These are phyloP conservation scores for Mortierella sp. DNA, from an alignment of 371 early-diverging fungal species.

Conservation along the genomic window DNA sequence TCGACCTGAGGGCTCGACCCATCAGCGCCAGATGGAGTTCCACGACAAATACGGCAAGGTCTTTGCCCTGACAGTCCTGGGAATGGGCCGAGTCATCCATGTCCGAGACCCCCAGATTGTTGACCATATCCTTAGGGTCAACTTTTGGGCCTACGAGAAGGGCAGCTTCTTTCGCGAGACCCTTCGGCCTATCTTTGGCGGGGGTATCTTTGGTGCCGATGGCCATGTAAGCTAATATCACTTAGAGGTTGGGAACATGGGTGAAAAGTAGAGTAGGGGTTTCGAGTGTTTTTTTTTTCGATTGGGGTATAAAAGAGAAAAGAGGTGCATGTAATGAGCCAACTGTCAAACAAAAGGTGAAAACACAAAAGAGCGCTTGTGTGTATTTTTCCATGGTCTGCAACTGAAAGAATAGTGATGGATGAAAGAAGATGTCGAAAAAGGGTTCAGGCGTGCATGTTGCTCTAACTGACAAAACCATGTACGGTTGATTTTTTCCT, in stretches of 20 bases:
- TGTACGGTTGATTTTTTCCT: neutral
- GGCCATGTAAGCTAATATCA: constrained; percentile 56
- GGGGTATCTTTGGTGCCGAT: constrained; percentile 83
- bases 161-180: constrained; percentile 39
- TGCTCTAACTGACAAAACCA: too few relatives aligned
- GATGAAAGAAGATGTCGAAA: too few relatives aligned
- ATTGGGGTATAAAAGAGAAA: too few relatives aligned
- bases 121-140: constrained; percentile 42
- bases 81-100: constrained; percentile 20
- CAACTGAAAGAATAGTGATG: too few relatives aligned
- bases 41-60: constrained; percentile 22
- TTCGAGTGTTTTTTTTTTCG: too few relatives aligned
- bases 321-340: too few relatives aligned
- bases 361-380: too few relatives aligned
- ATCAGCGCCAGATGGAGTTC: neutral
- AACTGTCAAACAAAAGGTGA: too few relatives aligned
- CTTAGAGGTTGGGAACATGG: neutral
- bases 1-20: neutral
- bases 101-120: constrained; percentile 15
- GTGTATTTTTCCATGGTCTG: too few relatives aligned
- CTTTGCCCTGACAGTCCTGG: constrained; percentile 16
- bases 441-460: too few relatives aligned
- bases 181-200: constrained; percentile 49
- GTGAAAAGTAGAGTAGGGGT: too few relatives aligned
- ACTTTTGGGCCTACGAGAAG: constrained; percentile 69